Base-by-base conservation (phyloP, 176 grass and related monocot genomes). In the Triticum turgidum region DNA sequence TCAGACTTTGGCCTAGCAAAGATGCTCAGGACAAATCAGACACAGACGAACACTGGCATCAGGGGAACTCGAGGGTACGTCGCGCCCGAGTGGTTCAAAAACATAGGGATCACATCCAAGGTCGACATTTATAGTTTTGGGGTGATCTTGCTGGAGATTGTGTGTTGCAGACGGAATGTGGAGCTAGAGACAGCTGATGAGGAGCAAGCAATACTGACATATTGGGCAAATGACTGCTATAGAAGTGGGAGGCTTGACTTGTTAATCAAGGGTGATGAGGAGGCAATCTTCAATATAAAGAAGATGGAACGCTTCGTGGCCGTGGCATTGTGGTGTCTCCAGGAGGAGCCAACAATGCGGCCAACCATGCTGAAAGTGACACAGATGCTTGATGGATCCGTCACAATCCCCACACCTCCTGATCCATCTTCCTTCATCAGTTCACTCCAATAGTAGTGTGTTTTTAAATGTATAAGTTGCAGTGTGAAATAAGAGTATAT, bases 51-150 rank as follows among this genome's bases (percentile, higher is more conserved):
- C 29, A 92, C 90, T 15, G 84, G 87, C 35, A 92, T 92, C 27
- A 38, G 87, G 13, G 90, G 90, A 49, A 92, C 86, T 9, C 84
- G 76, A 68, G 87, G 87, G 67, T 92, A 92, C 38, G 76, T 92
- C 8, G 87, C 78, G 1, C 90, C 90, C 25, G 86, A 92, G 78
- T 92, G 87, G 90, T 89, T 92, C 79, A 92, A 86, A 78, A 89
- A 77, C 44, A 92, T 84, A 21, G 82, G 61, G 22, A 86, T 92
- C 86, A 92, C 90, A 20, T 56, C 86, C 20, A 92, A 92, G 61
- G 77, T 89, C 61, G 86, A 92, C 13, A 27, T 86, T 32, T 92
- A 89, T 32, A 92, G 83, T 56, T 92, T 89, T 5, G 86, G 90
- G 7, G 87, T 92, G 71, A 89, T 92, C 82, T 22, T 92, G 52